A percentile compares a stretch with the other conserved stretches of the same genome.
Evolutionary conservation across 164 flowering plant genomes (phyloP).

Genomic region (Liriodendron chinense): DNA sequence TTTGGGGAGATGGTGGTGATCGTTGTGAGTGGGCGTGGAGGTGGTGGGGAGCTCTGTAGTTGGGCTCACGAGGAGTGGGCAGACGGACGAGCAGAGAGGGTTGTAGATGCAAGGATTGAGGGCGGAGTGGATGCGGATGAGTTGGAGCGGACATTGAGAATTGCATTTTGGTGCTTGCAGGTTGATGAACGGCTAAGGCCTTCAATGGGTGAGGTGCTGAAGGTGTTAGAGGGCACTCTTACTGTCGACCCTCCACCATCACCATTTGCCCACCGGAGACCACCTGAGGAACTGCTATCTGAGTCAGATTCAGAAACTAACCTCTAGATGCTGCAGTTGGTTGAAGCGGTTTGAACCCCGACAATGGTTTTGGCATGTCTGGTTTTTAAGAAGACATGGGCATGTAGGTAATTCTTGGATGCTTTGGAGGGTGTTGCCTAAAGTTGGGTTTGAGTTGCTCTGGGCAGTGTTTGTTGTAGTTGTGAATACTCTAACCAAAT

Average conservation of each 20-base stretch:
- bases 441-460: not conserved
- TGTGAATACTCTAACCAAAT: conserved; percentile 8
- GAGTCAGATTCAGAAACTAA: conserved; percentile 4
- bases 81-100: conserved; percentile 25
- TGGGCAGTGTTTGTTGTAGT: not conserved
- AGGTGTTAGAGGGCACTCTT: conserved; percentile 61
- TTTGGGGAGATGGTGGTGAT: conserved; percentile 55
- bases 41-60: conserved; percentile 18
- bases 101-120: conserved; percentile 35
- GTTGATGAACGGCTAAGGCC: conserved; percentile 48
- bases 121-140: conserved; percentile 31
- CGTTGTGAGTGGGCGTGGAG: conserved; percentile 36
- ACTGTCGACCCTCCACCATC: conserved; percentile 69
- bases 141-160: conserved; percentile 53
- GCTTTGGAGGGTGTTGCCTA: not conserved
- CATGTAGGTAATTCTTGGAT: not conserved
- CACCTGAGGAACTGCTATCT: not conserved
- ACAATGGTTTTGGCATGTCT: not conserved
- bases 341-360: not conserved
- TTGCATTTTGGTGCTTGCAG: conserved; percentile 76
- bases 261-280: conserved; percentile 30
- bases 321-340: not conserved
- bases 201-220: conserved; percentile 68
- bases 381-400: not conserved
- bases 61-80: conserved; percentile 55